A percentile compares a stretch with the other conserved stretches of the same genome.
Conservation (phyloP, 164 flowering plant genomes). For the Cinnamomum micranthum region DNA sequence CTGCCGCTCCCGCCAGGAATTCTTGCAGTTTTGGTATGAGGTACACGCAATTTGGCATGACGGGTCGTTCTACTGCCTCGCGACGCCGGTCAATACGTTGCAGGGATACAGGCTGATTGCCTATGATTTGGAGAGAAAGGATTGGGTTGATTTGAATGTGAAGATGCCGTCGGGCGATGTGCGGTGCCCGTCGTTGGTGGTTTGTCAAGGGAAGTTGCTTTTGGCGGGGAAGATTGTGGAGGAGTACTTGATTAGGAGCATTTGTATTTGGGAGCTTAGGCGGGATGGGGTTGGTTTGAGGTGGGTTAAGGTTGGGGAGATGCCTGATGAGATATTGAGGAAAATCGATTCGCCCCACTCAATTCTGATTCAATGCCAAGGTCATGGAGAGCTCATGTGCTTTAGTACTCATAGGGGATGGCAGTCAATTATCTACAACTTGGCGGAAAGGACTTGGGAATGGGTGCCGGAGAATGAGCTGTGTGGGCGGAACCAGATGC, state of each 20-base stretch:
- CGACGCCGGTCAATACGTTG: conserved; percentile 19
- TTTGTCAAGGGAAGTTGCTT: conserved; percentile 22
- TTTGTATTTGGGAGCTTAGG: conserved; percentile 27
- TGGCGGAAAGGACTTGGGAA: conserved; percentile 15
- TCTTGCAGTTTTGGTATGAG: conserved; percentile 28
- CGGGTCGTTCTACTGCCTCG: conserved; percentile 26
- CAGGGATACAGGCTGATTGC: conserved; percentile 20
- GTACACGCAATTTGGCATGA: conserved; percentile 25
- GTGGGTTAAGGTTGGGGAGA: conserved; percentile 25
- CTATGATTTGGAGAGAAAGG: conserved; percentile 17
- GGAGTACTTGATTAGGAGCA: conserved; percentile 26
- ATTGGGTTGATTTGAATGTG: conserved; percentile 28
- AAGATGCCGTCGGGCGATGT: conserved; percentile 21
- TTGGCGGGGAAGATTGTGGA: conserved; percentile 30
- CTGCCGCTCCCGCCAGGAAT: conserved; percentile 18
- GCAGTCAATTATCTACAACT: conserved; percentile 24
- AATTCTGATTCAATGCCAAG: conserved; percentile 25
- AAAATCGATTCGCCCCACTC: conserved; percentile 22
- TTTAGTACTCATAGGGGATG: conserved; percentile 29
- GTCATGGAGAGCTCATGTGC: conserved; percentile 28
- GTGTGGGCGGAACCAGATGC: conserved; percentile 14
- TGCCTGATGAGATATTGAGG: conserved; percentile 26
- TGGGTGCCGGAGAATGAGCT: conserved; percentile 19
- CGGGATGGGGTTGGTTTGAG: conserved; percentile 17
- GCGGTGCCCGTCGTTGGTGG: conserved; percentile 23